These are phyloP conservation scores for Quercus engelmannii DNA, from an alignment of 306 rosid species.

Conservation along the genomic window DNA sequence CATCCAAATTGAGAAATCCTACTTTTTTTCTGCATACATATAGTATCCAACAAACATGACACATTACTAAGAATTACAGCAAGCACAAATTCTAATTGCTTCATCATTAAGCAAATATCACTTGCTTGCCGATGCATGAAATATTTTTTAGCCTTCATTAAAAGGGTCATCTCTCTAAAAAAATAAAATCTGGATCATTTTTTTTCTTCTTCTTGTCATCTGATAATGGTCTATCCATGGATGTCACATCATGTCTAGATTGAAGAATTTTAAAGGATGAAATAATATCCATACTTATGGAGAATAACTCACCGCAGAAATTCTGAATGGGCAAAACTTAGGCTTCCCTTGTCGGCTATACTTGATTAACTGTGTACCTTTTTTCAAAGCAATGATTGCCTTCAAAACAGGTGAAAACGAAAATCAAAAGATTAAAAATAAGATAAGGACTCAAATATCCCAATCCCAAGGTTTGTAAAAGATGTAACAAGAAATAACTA, in stretches of 20 bases:
- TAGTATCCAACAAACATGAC: no score
- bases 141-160: neutral
- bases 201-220: neutral
- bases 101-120: neutral
- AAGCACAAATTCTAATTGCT: neutral
- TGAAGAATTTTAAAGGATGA: neutral
- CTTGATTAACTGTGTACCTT: conserved; percentile 76
- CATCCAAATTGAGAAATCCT: no score
- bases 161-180: neutral
- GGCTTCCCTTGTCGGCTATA: conserved; percentile 87
- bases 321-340: conserved; percentile 73
- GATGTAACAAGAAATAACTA: conserved; percentile 15
- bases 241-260: neutral
- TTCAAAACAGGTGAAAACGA: conserved; percentile 39
- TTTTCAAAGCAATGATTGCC: conserved; percentile 69
- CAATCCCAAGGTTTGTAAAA: conserved; percentile 14
- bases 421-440: conserved; percentile 10
- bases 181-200: neutral
- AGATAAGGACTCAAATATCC: conserved; percentile 2
- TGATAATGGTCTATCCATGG: neutral
- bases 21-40: no score
- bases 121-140: neutral
- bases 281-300: neutral
- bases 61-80: neutral
- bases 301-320: conserved; percentile 60